Evolutionary conservation across 164 flowering plant genomes (phyloP), one percentile per base, ranked within the genome.

Genomic region (Nymphaea thermarum): DNA sequence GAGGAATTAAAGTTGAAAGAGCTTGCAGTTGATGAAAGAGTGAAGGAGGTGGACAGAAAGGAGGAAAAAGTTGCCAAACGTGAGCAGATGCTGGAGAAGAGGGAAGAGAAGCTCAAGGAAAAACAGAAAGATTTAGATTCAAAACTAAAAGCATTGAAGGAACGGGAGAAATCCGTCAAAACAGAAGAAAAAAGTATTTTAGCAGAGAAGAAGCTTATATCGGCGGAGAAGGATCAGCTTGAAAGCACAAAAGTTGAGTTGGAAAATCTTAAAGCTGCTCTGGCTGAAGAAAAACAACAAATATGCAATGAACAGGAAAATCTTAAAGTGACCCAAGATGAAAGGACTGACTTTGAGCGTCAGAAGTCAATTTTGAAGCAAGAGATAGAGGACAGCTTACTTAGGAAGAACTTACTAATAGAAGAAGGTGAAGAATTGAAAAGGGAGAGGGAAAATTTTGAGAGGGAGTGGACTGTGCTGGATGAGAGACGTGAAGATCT

Each of bases 381-480:
- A 73, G 93, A 90, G 77, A 79, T 84, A 41, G 87, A 81, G 43
- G 83, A 74, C 66, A 80, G 70, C 68, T 78, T 82, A 67, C 70
- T 43, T 65, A 82, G 82, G 71, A 80, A 79, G 67, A 88, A 86
- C 67, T 68, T 80, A 59, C 79, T 92, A 64, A 62, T 77, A 74
- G 87, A 82, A 78, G 91, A 87, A 79, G 70, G n/a, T 65, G 90
- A 85, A 68, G 85, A 84, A 67, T 72, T 95, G 76, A 86, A 80
- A 71, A 82, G 70, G 70, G 88, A 95, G 41, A 86, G 80, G 69
- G 81, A 75, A 66, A 90, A 70, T 44, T 90, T 92, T 79, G 97
- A 92, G 81, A 84, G 80, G 76, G 93, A 95, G 25, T 95, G 97
- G 98, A 92, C 86, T 75, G 83, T 70, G 3, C 67, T 95, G 71